phyloP scores from a whole-genome alignment of 2,329 filamentous ascomycete genomes.

The Alternaria conjuncta region DNA sequence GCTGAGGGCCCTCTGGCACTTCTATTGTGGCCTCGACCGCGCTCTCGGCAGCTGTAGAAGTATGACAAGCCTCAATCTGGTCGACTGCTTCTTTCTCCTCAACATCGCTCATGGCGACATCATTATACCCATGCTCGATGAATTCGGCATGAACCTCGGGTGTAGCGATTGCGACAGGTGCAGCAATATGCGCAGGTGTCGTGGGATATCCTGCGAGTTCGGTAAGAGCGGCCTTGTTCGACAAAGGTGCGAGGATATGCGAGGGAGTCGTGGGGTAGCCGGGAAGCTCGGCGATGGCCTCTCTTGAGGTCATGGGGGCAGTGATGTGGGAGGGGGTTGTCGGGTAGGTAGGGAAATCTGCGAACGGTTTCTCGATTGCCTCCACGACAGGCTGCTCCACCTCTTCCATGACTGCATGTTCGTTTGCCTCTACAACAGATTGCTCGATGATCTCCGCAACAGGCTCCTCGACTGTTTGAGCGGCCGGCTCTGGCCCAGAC shows the following conservation, averaged over 20 bases:
- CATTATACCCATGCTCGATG: neutral
- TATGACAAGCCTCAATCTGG: neutral
- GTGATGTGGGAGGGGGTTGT: constrained; percentile 22
- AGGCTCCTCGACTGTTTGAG: constrained; percentile 13
- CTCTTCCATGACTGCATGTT: neutral
- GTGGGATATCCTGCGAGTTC: constrained; percentile 30
- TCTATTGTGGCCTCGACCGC: neutral
- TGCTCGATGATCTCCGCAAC: neutral
- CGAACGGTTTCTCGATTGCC: constrained; percentile 26
- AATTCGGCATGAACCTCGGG: neutral
- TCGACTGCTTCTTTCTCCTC: neutral
- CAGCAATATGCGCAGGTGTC: constrained; percentile 33
- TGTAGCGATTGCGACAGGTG: neutral
- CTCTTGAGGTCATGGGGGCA: constrained; percentile 23
- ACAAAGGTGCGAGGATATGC: constrained; percentile 27
- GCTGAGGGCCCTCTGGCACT: neutral
- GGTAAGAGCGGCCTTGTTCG: constrained; percentile 21
- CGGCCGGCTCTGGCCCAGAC: constrained; percentile 13
- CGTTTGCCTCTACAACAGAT: neutral
- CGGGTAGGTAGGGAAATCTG: constrained; percentile 21
- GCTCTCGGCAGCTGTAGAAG: neutral
- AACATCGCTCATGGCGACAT: constrained; percentile 5
- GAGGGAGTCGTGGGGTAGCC: constrained; percentile 32
- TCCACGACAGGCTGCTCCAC: neutral
- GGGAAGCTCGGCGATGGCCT: constrained; percentile 25